phyloP scores from a whole-genome alignment of 176 grass and related monocot species.

The Ananas comosus region DNA sequence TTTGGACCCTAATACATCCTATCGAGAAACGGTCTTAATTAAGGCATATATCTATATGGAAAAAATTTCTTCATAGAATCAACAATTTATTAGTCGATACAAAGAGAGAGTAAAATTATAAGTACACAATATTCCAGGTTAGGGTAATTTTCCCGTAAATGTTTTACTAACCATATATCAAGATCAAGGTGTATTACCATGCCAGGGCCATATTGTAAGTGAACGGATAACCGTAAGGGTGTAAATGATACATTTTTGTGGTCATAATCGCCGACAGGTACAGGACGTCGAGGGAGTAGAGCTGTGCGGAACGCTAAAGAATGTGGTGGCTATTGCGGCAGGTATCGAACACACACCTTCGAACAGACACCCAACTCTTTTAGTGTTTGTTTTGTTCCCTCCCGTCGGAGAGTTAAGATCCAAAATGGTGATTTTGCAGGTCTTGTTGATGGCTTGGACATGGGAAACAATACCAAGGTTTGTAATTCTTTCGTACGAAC shows the following conservation, averaged over 20 bases:
- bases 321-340: constrained; percentile 93
- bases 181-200: not conserved
- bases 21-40: too few species aligned
- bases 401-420: constrained; percentile 14
- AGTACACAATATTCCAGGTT: too few species aligned
- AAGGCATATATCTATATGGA: too few species aligned
- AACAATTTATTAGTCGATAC: too few species aligned
- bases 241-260: too few species aligned
- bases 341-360: constrained; percentile 33
- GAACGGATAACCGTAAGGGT: not conserved
- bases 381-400: constrained; percentile 10
- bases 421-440: constrained; percentile 33
- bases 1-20: too few species aligned
- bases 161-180: too few species aligned
- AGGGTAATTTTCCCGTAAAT: too few species aligned
- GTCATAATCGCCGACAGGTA: constrained; percentile 28
- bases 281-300: constrained; percentile 95
- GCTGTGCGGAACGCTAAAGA: constrained; percentile 94
- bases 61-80: too few species aligned
- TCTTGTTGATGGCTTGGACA: constrained; percentile 90
- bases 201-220: not conserved
- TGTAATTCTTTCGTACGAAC: not conserved
- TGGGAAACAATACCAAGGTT: constrained; percentile 99
- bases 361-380: not conserved
- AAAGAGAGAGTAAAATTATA: too few species aligned